These are phyloP conservation scores for Russula virescens DNA, from an alignment of 768 basidiomycete species.

Conservation along the genomic window DNA sequence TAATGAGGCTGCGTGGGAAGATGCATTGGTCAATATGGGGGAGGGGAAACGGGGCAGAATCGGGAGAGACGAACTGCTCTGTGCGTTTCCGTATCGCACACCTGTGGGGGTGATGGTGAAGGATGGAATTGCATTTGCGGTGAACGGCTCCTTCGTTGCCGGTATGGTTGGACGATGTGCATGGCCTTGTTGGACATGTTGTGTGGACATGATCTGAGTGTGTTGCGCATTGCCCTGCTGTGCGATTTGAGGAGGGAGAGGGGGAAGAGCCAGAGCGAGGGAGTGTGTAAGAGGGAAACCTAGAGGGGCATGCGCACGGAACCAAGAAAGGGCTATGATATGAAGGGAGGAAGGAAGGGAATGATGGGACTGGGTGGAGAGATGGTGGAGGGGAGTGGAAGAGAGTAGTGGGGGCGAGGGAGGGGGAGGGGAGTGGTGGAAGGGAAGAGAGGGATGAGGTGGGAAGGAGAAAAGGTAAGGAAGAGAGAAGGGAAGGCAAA, in stretches of 20 bases:
- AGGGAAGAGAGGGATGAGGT: constrained; percentile 19
- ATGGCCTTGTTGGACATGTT: constrained; percentile 26
- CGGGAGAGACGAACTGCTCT: constrained; percentile 16
- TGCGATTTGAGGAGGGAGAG: constrained; percentile 19
- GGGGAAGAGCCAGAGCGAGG: constrained; percentile 45
- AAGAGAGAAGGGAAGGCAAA: constrained; percentile 24
- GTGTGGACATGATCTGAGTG: constrained; percentile 46
- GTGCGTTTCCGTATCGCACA: constrained; percentile 61
- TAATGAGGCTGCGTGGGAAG: constrained; percentile 53
- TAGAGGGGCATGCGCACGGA: constrained; percentile 30
- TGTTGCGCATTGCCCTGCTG: constrained; percentile 42
- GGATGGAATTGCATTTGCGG: constrained; percentile 69
- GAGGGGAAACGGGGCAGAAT: not conserved
- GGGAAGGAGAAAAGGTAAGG: constrained; percentile 26
- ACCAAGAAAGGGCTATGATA: constrained; percentile 31
- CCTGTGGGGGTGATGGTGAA: constrained; percentile 64
- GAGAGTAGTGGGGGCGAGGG: not conserved
- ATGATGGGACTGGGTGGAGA: constrained; percentile 30
- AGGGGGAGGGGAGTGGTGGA: not conserved
- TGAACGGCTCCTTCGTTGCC: constrained; percentile 51
- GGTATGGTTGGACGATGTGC: constrained; percentile 22
- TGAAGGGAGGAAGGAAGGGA: constrained; percentile 39
- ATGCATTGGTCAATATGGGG: not conserved
- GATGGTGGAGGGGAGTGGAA: not conserved
- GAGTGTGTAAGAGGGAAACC: constrained; percentile 28